These are phyloP conservation scores for Drechslerella dactyloides DNA, from an alignment of 2,329 filamentous ascomycete genomes.

Conservation along the genomic window DNA sequence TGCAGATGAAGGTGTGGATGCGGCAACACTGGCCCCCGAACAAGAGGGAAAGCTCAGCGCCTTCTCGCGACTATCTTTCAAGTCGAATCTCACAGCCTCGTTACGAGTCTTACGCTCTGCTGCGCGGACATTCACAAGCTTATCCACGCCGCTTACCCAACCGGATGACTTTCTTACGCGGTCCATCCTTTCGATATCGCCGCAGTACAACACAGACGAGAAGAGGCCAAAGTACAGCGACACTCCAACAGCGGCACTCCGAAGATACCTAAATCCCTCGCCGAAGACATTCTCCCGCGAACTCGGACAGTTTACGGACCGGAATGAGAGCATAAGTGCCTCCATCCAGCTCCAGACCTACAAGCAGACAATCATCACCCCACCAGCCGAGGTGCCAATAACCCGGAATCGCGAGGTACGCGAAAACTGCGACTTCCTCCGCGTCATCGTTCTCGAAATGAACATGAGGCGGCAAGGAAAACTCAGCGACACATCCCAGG, in stretches of 20 bases:
- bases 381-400: constrained; percentile 39
- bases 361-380: constrained; percentile 57
- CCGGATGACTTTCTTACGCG: constrained; percentile 72
- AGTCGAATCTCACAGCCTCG: constrained; percentile 73
- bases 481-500: constrained; percentile 70
- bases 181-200: constrained; percentile 72
- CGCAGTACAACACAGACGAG: constrained; percentile 70
- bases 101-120: constrained; percentile 69
- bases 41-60: constrained; percentile 40
- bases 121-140: constrained; percentile 68
- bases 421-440: constrained; percentile 74
- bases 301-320: constrained; percentile 56
- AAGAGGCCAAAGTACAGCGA: constrained; percentile 69
- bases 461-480: constrained; percentile 72
- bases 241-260: constrained; percentile 70
- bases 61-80: constrained; percentile 63
- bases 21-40: constrained; percentile 50
- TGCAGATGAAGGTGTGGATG: constrained; percentile 44
- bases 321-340: constrained; percentile 64
- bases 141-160: constrained; percentile 70
- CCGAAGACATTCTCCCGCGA: constrained; percentile 57
- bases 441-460: constrained; percentile 75
- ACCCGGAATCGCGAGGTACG: constrained; percentile 66
- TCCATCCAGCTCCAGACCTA: constrained; percentile 77
- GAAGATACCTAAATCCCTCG: constrained; percentile 72